phyloP scores from a whole-genome alignment of 345 rosid species.

The Passiflora organensis region DNA sequence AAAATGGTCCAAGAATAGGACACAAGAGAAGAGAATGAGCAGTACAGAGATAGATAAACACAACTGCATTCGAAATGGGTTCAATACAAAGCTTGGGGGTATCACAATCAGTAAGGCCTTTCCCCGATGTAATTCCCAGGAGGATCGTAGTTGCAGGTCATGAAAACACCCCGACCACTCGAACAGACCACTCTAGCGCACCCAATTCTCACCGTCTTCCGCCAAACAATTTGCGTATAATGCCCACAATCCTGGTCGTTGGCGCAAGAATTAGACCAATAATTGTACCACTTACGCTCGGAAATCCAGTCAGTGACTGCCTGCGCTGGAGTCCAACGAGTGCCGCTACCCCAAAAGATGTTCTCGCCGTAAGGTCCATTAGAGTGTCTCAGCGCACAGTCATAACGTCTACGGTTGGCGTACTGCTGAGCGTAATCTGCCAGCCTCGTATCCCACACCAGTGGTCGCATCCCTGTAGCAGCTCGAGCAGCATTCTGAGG shows the following conservation, averaged over 20 bases:
- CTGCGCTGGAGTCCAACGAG: constrained; percentile 57
- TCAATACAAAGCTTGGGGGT: too few species aligned
- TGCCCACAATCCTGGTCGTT: constrained; percentile 68
- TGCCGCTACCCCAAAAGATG: constrained; percentile 92
- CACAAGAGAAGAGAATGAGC: too few species aligned
- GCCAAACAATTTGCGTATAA: constrained; percentile 89
- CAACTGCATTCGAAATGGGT: too few species aligned
- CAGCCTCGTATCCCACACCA: constrained; percentile 53
- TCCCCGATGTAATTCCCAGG: constrained; percentile 90
- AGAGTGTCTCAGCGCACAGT: constrained; percentile 67
- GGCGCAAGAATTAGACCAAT: constrained; percentile 54
- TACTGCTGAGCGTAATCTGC: constrained; percentile 55
- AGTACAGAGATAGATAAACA: too few species aligned
- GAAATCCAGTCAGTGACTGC: constrained; percentile 63
- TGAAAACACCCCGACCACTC: constrained; percentile 61
- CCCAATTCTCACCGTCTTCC: constrained; percentile 50
- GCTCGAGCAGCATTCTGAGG: constrained; percentile 70
- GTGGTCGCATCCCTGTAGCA: constrained; percentile 38
- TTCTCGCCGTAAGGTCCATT: constrained; percentile 88
- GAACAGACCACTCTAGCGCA: constrained; percentile 58
- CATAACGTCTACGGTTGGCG: constrained; percentile 54
- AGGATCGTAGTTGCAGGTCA: constrained; percentile 90
- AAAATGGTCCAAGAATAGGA: too few species aligned
- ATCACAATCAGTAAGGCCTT: constrained; percentile 72
- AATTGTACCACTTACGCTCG: constrained; percentile 51